A percentile compares a stretch with the other conserved stretches of the same genome.
Conservation (phyloP, 2,329 filamentous ascomycete species). For the Cytospora leucostoma region DNA sequence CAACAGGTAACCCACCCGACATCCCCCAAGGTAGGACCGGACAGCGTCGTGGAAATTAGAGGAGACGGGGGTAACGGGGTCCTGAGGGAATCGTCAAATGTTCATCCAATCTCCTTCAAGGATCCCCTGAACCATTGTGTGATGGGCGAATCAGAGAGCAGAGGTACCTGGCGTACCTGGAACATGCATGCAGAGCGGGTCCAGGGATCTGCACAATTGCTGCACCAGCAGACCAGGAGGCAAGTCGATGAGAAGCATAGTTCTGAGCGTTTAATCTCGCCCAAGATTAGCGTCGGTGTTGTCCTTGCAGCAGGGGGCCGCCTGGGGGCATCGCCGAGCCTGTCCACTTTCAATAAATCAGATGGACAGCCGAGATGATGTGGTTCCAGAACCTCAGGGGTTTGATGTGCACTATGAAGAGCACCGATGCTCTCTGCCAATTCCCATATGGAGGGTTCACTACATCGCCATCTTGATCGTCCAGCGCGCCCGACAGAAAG, state of each 20-base stretch:
- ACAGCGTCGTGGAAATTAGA: constrained; percentile 27
- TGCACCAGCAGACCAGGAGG: constrained; percentile 1
- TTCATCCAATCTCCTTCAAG: constrained; percentile 23
- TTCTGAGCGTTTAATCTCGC: constrained; percentile 26
- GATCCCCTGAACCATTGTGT: constrained; percentile 22
- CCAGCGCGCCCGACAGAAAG: neutral
- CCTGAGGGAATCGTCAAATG: constrained; percentile 22
- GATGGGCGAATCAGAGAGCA: constrained; percentile 26
- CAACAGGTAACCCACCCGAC: constrained; percentile 20
- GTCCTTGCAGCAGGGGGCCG: constrained; percentile 14
- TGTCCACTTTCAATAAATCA: constrained; percentile 28
- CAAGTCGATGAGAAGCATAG: constrained; percentile 20
- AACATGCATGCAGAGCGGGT: constrained; percentile 21
- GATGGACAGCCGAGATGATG: constrained; percentile 27
- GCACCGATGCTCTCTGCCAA: neutral
- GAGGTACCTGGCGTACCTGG: constrained; percentile 24
- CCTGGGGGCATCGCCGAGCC: constrained; percentile 12
- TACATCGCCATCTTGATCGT: neutral
- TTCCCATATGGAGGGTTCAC: neutral
- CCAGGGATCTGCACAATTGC: constrained; percentile 23
- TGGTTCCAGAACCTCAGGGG: constrained; percentile 20
- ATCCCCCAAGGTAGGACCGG: constrained; percentile 14
- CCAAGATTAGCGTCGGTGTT: constrained; percentile 26
- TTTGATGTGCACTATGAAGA: constrained; percentile 3
- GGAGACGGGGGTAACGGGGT: constrained; percentile 25